Evolutionary conservation across 2,329 filamentous ascomycete genomes (phyloP), one percentile per base, ranked within the genome.

Genomic region (Penicillium sp.): DNA sequence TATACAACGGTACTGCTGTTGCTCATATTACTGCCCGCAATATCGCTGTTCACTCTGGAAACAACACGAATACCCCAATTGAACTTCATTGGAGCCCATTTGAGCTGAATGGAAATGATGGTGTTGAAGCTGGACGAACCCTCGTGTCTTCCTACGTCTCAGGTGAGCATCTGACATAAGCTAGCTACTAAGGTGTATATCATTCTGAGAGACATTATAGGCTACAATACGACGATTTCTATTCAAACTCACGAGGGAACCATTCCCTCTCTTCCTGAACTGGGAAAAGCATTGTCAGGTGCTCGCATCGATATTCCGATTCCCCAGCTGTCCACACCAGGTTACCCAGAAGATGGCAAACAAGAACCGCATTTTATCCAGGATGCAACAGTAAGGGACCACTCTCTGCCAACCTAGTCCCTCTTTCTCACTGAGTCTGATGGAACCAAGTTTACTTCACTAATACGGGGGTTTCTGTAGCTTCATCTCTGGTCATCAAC

Each of bases 81-180:
- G 81, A 81, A 20, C 88, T 87, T 1, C 79, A 82, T 1, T 97
- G 91, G 90, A 84, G 89, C 58, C 92, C 92, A 0, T 71, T 78
- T 3, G 80, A 69, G 3, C 69, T 83, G 52, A 83, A 85, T 30
- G 90, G 89, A 8, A 62, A 78, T n/a, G 67, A 78, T 46, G 89
- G 84, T 2, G 79, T 78, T 36, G 70, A 77, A 23, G 79, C 86
- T 55, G 91, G 89, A 2, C 81, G 84, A 46, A 83, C 91, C 40
- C 76, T 97, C 17, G 73, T 97, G 8, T 96, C 91, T 2, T 85
- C 90, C 62, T 97, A 94, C 65, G 78, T 97, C 9, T 97, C 92
- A 3, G 91, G 82, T 82, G 65, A 41, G 70, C 57, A 12, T 42
- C 30, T 1, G 10, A 17, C 3, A 15, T 3, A 23, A 7, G 8